phyloP scores from a whole-genome alignment of 192 early-diverging fungal genomes.

The Mortierella alpina region DNA sequence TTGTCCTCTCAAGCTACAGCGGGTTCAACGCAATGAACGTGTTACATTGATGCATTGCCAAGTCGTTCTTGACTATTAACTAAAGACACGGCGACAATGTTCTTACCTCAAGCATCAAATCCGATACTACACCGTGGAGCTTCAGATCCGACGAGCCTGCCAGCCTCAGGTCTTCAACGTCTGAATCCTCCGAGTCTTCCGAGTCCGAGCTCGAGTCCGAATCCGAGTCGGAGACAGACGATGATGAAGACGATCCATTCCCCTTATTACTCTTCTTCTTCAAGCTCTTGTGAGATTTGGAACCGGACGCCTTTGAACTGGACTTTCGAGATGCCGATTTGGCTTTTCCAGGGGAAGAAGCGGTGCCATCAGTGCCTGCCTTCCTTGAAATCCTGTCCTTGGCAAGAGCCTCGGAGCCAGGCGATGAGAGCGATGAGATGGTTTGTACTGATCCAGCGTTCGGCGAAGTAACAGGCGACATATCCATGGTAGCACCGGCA shows the following conservation, averaged over 20 bases:
- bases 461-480: neutral
- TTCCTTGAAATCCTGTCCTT: neutral
- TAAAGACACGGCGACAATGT: neutral
- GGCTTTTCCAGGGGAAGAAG: too few relatives aligned
- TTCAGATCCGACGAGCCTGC: conserved; percentile 1
- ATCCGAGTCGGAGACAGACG: conserved; percentile 17
- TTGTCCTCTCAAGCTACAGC: conserved; percentile 29
- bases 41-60: too few relatives aligned
- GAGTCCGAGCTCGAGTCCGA: conserved; percentile 7
- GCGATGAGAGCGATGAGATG: neutral
- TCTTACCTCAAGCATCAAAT: conserved; percentile 39
- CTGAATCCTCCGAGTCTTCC: conserved; percentile 21
- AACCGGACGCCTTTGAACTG: neutral
- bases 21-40: neutral
- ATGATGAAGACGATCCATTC: conserved; percentile 1
- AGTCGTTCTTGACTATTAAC: neutral
- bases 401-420: neutral
- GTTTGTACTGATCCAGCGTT: neutral
- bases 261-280: neutral
- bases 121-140: conserved; percentile 33
- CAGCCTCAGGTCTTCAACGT: neutral
- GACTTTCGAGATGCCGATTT: neutral
- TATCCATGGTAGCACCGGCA: neutral
- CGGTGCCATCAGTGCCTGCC: too few relatives aligned
- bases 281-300: neutral